Base-by-base conservation (phyloP, 805 yeast genomes). In the Ogataea glucozyma region DNA sequence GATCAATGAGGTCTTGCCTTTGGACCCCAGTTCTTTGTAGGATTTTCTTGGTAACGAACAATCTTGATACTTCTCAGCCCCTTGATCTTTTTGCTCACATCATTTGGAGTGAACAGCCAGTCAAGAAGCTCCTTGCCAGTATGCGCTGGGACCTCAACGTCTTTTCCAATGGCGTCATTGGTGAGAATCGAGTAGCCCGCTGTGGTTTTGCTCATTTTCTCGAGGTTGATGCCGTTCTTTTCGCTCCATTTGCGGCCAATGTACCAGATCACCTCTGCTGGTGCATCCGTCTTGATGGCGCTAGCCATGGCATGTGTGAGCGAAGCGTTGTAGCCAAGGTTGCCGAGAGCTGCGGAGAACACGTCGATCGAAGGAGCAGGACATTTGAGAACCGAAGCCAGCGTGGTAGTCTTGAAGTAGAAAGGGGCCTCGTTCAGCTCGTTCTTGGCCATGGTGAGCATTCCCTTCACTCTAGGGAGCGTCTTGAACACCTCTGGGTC, bases 11-110 rank as follows among this genome's bases (percentile, higher is more conserved):
- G 95, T 57, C 85, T 81, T 2, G 55, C 52, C 67, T 85, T 88
- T 26, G 98, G 99, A 1, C 99, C 99, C 99, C 99, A 93, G 61
- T 87, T 83, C 61, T 86, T 87, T 1, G 88, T 77, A 12, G 99
- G 99, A 58, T 90, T 91, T 58, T 82, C 89, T 61, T 90, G 99
- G 65, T 76, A 91, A 55, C 97, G 74, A 11, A 88, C 88, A 60
- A 91, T 78, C 65, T 88, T 88, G 45, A 88, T 73, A 49, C 78
- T 81, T 56, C 97, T 75, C 41, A 88, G 68, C 42, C 65, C 70
- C 53, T 79, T 79, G 42, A 89, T 66, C 37, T 69, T 72, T 14
- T 69, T 72, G 46, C 89, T 78, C 37, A 77, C 65, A 40, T 75
- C 76, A 64, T 82, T 79, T 29, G 75, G 66, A 40, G 78, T 81